These are phyloP conservation scores for Silybum marianum DNA, from an alignment of 129 eudicot genomes.

Conservation along the genomic window DNA sequence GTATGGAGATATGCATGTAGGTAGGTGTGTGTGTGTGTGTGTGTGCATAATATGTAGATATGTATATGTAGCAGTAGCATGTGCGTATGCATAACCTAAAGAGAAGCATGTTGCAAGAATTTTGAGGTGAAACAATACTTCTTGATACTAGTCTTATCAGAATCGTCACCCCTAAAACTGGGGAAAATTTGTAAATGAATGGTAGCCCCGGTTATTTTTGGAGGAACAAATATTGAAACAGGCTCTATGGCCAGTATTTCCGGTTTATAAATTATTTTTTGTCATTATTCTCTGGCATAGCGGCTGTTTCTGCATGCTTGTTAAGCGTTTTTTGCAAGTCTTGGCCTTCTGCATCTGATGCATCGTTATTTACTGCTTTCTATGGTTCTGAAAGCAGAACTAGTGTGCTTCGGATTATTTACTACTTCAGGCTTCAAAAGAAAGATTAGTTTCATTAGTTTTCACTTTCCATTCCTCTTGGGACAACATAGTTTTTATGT, in stretches of 20 bases:
- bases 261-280: not conserved
- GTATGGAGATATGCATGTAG: not conserved
- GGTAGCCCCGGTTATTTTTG: not conserved
- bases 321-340: not conserved
- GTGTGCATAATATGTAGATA: not conserved
- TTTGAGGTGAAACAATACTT: not conserved
- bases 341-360: not conserved
- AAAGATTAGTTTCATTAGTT: not conserved
- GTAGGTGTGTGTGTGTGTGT: too few relatives aligned
- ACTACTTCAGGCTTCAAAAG: too few relatives aligned
- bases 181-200: not conserved
- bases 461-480: not conserved
- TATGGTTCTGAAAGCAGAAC: not conserved
- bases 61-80: too few relatives aligned
- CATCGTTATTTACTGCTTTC: not conserved
- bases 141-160: not conserved
- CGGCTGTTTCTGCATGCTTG: not conserved
- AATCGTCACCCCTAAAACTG: not conserved
- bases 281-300: not conserved
- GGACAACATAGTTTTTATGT: not conserved
- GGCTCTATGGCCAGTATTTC: not conserved
- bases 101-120: not conserved
- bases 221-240: not conserved
- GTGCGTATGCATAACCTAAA: not conserved
- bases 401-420: not conserved